Conservation (phyloP, 768 basidiomycete species). For the Porphyrellus cyaneotinctus region DNA sequence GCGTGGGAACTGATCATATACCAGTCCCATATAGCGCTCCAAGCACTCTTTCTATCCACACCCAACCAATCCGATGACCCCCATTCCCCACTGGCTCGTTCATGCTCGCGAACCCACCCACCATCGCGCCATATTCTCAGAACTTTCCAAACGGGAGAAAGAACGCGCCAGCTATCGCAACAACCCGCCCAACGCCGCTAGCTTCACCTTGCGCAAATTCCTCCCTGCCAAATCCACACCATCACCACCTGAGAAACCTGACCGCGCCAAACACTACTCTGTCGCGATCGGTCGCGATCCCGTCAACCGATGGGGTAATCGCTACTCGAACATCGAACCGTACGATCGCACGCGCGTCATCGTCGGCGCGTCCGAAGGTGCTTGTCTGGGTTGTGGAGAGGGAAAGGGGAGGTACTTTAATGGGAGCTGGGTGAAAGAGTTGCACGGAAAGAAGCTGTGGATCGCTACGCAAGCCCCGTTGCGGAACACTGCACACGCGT, state of each 20-base stretch:
- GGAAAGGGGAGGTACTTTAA: slow-evolving; percentile 63
- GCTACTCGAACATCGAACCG: slow-evolving; percentile 69
- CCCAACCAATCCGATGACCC: slow-evolving; percentile 2
- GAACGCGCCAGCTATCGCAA: slow-evolving; percentile 31
- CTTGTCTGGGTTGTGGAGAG: slow-evolving; percentile 19
- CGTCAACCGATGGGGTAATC: slow-evolving; percentile 50
- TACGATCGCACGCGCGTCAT: slow-evolving; percentile 79
- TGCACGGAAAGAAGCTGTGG: slow-evolving; percentile 72
- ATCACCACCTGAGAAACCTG: slow-evolving; percentile 11
- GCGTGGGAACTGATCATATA: slow-evolving; percentile 13
- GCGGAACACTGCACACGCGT: slow-evolving; percentile 63
- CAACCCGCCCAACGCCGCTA: slow-evolving; percentile 8
- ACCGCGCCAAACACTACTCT: slow-evolving; percentile 49
- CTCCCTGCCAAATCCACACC: slow-evolving; percentile 4
- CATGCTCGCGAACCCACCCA: slow-evolving; percentile 8
- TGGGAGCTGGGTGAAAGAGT: slow-evolving; percentile 81
- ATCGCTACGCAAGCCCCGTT: slow-evolving; percentile 84
- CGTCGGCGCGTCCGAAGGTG: slow-evolving; percentile 31
- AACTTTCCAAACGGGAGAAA: slow-evolving; percentile 38
- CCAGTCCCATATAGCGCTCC: too few relatives aligned
- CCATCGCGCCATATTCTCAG: slow-evolving; percentile 31
- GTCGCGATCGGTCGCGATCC: slow-evolving; percentile 45
- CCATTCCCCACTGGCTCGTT: slow-evolving; percentile 17
- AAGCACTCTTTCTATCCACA: not conserved
- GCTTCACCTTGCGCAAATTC: slow-evolving; percentile 3